Evolutionary conservation across 805 yeast species (phyloP).

Genomic region (Naumovozyma baii): DNA sequence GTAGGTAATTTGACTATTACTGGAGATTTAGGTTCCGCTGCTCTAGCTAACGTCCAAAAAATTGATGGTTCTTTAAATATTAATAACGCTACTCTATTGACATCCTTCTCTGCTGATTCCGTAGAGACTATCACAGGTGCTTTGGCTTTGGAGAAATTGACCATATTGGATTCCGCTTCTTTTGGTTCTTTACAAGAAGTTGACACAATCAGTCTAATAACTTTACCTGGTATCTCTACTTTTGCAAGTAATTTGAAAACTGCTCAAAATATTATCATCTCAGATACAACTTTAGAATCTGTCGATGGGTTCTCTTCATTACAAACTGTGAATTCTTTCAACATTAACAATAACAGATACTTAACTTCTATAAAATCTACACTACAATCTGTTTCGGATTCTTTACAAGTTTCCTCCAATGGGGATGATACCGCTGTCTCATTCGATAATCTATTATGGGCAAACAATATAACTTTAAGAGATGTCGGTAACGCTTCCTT

Average conservation of each 20-base stretch:
- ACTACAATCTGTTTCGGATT: constrained; percentile 61
- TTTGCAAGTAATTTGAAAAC: constrained; percentile 66
- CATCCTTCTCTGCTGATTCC: constrained; percentile 64
- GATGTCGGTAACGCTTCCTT: constrained; percentile 68
- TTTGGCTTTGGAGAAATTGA: constrained; percentile 51
- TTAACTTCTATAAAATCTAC: constrained; percentile 63
- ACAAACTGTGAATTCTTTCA: constrained; percentile 42
- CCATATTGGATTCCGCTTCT: constrained; percentile 55
- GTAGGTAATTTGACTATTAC: constrained; percentile 66
- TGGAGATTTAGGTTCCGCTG: constrained; percentile 54
- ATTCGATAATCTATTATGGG: constrained; percentile 67
- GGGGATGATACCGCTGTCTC: constrained; percentile 61
- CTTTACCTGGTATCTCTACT: constrained; percentile 72
- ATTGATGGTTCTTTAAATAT: constrained; percentile 68
- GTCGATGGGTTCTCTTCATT: constrained; percentile 51
- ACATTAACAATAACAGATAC: constrained; percentile 85
- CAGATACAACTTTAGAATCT: constrained; percentile 63
- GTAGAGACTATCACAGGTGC: constrained; percentile 66
- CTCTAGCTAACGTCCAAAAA: constrained; percentile 64
- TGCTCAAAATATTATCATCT: constrained; percentile 58
- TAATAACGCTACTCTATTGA: constrained; percentile 53
- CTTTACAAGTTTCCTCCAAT: constrained; percentile 74
- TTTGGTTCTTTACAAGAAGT: constrained; percentile 74
- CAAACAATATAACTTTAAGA: constrained; percentile 79
- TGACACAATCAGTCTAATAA: constrained; percentile 68